phyloP scores from a whole-genome alignment of 2,329 filamentous ascomycete genomes.

The Aspergillus ruber region DNA sequence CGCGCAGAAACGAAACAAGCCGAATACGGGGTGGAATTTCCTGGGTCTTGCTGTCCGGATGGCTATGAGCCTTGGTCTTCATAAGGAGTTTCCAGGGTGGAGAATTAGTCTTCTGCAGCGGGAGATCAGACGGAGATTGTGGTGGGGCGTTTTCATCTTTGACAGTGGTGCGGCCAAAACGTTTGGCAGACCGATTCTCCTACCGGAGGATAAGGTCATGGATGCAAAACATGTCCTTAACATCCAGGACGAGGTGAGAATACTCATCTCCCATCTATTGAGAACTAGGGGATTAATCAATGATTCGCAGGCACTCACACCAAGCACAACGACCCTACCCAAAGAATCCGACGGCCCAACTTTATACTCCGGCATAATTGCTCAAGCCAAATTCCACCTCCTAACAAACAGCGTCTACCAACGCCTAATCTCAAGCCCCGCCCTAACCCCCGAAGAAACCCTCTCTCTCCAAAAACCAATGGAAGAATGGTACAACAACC shows the following conservation, averaged over 20 bases:
- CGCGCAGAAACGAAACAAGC: constrained; percentile 46
- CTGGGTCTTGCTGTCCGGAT: constrained; percentile 44
- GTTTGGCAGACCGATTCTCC: constrained; percentile 43
- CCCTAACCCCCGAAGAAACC: constrained; percentile 36
- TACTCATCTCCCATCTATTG: neutral
- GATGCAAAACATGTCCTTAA: constrained; percentile 41
- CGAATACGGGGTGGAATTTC: constrained; percentile 47
- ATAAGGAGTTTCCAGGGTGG: constrained; percentile 46
- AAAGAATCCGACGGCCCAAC: constrained; percentile 34
- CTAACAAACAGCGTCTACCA: constrained; percentile 41
- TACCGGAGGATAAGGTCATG: constrained; percentile 40
- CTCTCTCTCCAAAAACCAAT: constrained; percentile 36
- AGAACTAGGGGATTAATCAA: neutral
- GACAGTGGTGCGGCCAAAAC: constrained; percentile 47
- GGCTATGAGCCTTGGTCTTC: constrained; percentile 46
- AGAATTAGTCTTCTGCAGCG: constrained; percentile 39
- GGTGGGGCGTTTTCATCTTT: constrained; percentile 42
- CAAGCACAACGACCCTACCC: constrained; percentile 31
- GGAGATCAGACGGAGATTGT: constrained; percentile 36
- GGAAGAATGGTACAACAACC: constrained; percentile 36
- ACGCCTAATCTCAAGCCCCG: constrained; percentile 38
- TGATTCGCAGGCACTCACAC: constrained; percentile 24
- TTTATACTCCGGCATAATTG: constrained; percentile 38
- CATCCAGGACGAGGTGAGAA: constrained; percentile 35
- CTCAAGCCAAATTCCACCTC: constrained; percentile 38